Evolutionary conservation across 495 filamentous ascomycete species (phyloP), one percentile per base, ranked within the genome.

Genomic region (Pyronema domesticum): DNA sequence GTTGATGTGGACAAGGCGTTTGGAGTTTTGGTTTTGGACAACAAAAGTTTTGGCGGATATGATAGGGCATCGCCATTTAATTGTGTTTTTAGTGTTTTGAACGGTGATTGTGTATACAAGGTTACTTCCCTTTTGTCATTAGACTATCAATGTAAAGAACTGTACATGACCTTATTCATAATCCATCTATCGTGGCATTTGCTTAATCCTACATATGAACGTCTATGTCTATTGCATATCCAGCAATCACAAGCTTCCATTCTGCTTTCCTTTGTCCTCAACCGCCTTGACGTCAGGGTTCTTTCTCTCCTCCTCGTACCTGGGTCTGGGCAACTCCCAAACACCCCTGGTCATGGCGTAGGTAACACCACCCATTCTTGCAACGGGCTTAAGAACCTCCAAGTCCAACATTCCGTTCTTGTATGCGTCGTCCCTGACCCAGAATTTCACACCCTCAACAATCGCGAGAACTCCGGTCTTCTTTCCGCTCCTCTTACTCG

Each of bases 391-490:
- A 39, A 95, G 60, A 8, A 85, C 69, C 55, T 72, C 74, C 11
- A 85, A 72, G 68, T 91, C 80, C 36, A 96, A 71, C 23, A 81
- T 54, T 55, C 78, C 85, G 63, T 85, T 77, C 59, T 93, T 82
- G 6, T 95, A 70, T 9, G 86, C 86, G 71, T 95, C 89, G 64
- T 95, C 87, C 46, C 89, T 69, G 9, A 79, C 86, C 85, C 87
- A 94, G 62, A 98, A 95, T 23, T 80, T 71, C 39, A 82, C 78
- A 0, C 89, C 89, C 71, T 98, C 88, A 7, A 95, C 72, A 47
- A 94, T 76, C 11, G 77, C 83, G 61, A 95, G 30, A 7, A 80
- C 81, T 0, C 82, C 77, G 0, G 79, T 80, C 70, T 78, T 83
- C 70, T 79, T 82, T 3, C 86, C 87, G 85, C 71, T 94, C 85